Conservation (phyloP, 1,139 yeast genomes). For the Nematodospora anomalae region DNA sequence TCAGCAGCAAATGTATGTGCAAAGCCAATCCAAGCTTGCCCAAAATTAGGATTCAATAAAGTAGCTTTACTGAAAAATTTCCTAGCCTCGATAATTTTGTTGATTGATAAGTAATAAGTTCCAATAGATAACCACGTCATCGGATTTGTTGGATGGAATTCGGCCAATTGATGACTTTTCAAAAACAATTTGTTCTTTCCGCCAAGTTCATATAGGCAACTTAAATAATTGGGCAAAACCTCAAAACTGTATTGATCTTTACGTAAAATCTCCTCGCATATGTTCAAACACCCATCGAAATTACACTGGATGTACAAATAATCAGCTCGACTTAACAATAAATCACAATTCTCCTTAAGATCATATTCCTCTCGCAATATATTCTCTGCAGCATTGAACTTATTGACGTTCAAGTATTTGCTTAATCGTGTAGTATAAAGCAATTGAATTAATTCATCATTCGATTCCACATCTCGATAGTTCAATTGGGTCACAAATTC, state of each 20-base stretch:
- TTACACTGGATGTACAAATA: conserved; percentile 73
- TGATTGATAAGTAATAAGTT: conserved; percentile 77
- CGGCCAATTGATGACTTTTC: conserved; percentile 84
- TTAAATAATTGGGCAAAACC: conserved; percentile 76
- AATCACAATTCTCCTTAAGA: conserved; percentile 66
- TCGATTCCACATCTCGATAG: conserved; percentile 70
- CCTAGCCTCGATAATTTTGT: conserved; percentile 78
- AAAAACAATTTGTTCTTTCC: conserved; percentile 79
- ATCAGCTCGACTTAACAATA: conserved; percentile 71
- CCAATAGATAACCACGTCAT: conserved; percentile 95
- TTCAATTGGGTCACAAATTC: conserved; percentile 66
- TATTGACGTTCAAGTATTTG: conserved; percentile 63
- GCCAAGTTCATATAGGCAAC: conserved; percentile 84
- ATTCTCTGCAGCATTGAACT: conserved; percentile 65
- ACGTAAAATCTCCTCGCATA: conserved; percentile 66
- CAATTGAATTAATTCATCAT: conserved; percentile 73
- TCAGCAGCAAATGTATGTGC: conserved; percentile 98
- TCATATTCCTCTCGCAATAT: conserved; percentile 71
- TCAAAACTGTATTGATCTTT: conserved; percentile 71
- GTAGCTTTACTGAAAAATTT: conserved; percentile 89
- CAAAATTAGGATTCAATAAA: conserved; percentile 82
- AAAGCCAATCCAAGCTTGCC: conserved; percentile 97
- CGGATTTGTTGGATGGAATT: conserved; percentile 76
- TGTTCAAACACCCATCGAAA: conserved; percentile 69
- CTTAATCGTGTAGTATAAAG: conserved; percentile 76